phyloP scores from a whole-genome alignment of 1,284 basidiomycete species.

The Heliocybe sulcata region DNA sequence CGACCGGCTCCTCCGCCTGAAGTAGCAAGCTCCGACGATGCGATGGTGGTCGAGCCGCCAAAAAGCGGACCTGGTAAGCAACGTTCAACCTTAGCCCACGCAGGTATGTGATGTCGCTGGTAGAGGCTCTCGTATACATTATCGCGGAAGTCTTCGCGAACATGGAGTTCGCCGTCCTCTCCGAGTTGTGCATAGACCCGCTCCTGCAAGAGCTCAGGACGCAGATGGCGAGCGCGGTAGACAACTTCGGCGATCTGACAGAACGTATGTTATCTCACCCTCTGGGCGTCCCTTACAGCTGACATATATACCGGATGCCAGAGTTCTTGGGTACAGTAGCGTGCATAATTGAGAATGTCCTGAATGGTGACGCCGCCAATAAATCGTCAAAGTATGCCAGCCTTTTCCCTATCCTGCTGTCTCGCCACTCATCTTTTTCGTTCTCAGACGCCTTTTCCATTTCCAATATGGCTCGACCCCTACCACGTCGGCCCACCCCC shows the following conservation, averaged over 20 bases:
- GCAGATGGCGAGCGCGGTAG: constrained; percentile 20
- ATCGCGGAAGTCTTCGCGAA: constrained; percentile 57
- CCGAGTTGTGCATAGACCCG: constrained; percentile 33
- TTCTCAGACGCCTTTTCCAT: constrained; percentile 26
- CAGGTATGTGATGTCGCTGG: not conserved
- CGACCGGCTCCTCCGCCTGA: constrained; percentile 24
- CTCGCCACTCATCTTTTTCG: not conserved
- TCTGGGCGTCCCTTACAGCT: not conserved
- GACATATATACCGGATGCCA: not conserved
- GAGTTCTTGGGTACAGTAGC: not conserved
- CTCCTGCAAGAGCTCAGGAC: constrained; percentile 25
- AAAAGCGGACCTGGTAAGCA: constrained; percentile 18
- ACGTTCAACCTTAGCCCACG: not conserved
- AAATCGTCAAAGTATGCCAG: constrained; percentile 21
- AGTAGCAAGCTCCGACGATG: constrained; percentile 16
- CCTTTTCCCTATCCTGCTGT: not conserved
- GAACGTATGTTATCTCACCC: constrained; percentile 7
- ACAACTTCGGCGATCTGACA: constrained; percentile 6
- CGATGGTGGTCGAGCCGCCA: constrained; percentile 15
- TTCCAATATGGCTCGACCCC: constrained; percentile 32
- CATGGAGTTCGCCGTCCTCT: constrained; percentile 43
- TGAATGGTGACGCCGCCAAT: not conserved
- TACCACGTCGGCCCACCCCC: constrained; percentile 20
- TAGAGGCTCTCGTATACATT: constrained; percentile 37
- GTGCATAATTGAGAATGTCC: not conserved